A percentile compares a stretch with the other conserved stretches of the same genome.
Evolutionary conservation across 163 green algal genomes (phyloP).

Genomic region (Scenedesmus sp.): DNA sequence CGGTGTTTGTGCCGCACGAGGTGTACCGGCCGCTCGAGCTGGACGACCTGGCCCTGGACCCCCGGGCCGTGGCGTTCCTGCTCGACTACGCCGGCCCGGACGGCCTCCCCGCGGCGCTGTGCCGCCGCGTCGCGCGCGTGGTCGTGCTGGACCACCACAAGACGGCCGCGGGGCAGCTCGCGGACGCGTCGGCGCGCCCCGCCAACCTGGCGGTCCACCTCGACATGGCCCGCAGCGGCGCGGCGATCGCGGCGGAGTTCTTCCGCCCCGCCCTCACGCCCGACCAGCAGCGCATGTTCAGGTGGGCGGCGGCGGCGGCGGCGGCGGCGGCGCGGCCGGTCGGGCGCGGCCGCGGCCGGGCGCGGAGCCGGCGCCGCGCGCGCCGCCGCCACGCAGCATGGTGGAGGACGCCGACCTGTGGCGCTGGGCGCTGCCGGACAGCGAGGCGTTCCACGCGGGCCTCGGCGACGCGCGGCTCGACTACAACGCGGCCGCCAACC

Average conservation of each 20-base stretch:
- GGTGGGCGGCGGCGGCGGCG: constrained; percentile 10
- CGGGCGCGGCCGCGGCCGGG: no score
- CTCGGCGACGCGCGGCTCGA: constrained; percentile 60
- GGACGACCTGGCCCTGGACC: constrained; percentile 45
- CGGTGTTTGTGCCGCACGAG: constrained; percentile 58
- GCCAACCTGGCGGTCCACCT: constrained; percentile 61
- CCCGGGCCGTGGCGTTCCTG: constrained; percentile 58
- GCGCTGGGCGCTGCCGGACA: constrained; percentile 69
- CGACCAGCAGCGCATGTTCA: constrained; percentile 29
- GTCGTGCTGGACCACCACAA: constrained; percentile 84
- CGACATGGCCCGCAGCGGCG: constrained; percentile 75
- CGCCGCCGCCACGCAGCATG: constrained; percentile 45
- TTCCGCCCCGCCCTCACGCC: constrained; percentile 51
- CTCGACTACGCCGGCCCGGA: constrained; percentile 71
- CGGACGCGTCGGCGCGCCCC: constrained; percentile 23
- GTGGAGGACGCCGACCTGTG: constrained; percentile 85
- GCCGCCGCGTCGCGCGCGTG: constrained; percentile 43
- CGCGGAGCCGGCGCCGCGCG: no score
- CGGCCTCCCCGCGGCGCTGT: constrained; percentile 55
- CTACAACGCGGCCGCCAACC: constrained; percentile 63
- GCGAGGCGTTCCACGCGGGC: constrained; percentile 67
- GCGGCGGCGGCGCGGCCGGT: neutral
- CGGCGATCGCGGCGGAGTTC: constrained; percentile 68
- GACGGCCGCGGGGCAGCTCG: constrained; percentile 68
- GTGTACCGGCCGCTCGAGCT: constrained; percentile 41